These are phyloP conservation scores for Podaxis pistillaris DNA, from an alignment of 768 basidiomycete species.

Conservation along the genomic window DNA sequence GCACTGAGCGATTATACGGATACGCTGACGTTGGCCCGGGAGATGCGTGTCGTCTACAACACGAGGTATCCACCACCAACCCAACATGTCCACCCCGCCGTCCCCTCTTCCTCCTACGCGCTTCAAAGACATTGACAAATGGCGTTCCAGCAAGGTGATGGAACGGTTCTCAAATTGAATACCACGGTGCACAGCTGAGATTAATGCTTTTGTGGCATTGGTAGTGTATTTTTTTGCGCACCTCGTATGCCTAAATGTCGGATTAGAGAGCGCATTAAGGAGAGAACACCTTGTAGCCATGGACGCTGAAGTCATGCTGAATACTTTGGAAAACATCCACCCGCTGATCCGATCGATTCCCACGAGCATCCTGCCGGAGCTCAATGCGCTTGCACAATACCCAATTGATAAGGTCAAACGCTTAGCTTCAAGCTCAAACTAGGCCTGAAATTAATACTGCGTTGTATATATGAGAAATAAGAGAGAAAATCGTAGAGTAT, in stretches of 20 bases:
- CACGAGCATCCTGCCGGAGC: not conserved
- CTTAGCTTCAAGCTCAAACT: too few species aligned
- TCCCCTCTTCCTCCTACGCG: constrained; percentile 87
- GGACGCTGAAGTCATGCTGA: not conserved
- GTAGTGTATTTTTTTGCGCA: not conserved
- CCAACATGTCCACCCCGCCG: constrained; percentile 84
- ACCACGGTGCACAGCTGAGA: constrained; percentile 67
- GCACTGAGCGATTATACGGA: constrained; percentile 85
- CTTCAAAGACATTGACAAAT: constrained; percentile 76
- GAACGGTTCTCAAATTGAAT: constrained; percentile 74
- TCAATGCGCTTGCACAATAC: not conserved
- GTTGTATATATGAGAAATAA: too few species aligned
- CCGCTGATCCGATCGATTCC: not conserved
- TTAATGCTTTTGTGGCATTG: not conserved
- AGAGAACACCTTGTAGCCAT: not conserved
- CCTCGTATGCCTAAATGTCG: not conserved
- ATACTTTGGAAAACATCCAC: not conserved
- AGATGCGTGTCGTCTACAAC: not conserved
- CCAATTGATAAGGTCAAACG: too few species aligned
- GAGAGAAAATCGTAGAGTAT: too few species aligned
- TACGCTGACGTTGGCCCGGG: constrained; percentile 37
- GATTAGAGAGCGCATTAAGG: not conserved
- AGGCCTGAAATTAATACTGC: too few species aligned
- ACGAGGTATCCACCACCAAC: constrained; percentile 90
- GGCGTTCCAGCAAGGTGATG: constrained; percentile 52